phyloP scores from a whole-genome alignment of 768 basidiomycete genomes.

The Leccinum longicurvipes region DNA sequence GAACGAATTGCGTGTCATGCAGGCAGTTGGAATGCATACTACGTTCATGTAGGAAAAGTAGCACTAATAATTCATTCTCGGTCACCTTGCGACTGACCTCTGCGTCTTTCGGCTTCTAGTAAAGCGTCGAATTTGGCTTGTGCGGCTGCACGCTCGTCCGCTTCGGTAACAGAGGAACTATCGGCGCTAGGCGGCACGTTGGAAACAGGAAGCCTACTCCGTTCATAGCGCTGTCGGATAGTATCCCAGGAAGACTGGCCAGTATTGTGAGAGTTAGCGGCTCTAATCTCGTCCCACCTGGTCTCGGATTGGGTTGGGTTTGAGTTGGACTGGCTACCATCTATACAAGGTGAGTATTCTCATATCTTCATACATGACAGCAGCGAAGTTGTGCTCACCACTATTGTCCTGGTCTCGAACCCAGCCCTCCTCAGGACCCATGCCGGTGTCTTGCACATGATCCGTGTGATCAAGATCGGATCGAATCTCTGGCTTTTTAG shows the following conservation, averaged over 20 bases:
- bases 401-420: conserved; percentile 4
- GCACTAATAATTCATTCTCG: neutral
- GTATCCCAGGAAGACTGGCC: conserved; percentile 63
- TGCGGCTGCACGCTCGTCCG: conserved; percentile 38
- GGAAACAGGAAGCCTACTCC: conserved; percentile 18
- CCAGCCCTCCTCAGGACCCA: conserved; percentile 18
- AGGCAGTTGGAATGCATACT: neutral
- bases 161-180: conserved; percentile 10
- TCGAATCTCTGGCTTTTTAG: conserved; percentile 12
- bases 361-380: neutral
- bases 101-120: conserved; percentile 54
- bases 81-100: conserved; percentile 21
- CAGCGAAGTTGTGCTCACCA: conserved; percentile 11
- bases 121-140: conserved; percentile 60
- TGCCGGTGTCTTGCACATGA: conserved; percentile 4
- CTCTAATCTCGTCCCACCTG: conserved; percentile 68
- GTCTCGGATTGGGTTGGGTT: conserved; percentile 23
- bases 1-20: neutral
- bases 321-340: conserved; percentile 3
- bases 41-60: neutral
- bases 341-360: conserved; percentile 1
- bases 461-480: neutral
- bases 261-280: conserved; percentile 42
- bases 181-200: conserved; percentile 5
- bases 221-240: conserved; percentile 58